Conservation (phyloP, 2,329 filamentous ascomycete genomes). For the Xylaria sp. region DNA sequence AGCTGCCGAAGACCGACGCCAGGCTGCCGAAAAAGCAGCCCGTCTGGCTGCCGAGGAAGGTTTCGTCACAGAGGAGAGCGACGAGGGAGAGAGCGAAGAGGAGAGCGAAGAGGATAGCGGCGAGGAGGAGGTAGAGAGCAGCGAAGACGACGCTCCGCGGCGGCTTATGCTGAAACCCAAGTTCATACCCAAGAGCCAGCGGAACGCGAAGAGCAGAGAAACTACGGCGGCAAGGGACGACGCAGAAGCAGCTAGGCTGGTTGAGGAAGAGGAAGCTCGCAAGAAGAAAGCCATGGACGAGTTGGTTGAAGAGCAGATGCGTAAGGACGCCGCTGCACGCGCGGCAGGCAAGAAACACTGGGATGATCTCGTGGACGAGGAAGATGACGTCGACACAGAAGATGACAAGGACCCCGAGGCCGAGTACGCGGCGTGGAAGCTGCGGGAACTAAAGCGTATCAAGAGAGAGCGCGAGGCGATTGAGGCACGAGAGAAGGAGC, state of each 20-base stretch:
- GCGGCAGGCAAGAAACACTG: constrained; percentile 84
- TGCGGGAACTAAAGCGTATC: constrained; percentile 89
- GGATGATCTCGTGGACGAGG: constrained; percentile 78
- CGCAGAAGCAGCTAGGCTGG: constrained; percentile 42
- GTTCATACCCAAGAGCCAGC: constrained; percentile 70
- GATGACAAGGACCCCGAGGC: constrained; percentile 88
- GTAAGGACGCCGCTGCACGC: constrained; percentile 80
- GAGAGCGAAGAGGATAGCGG: constrained; percentile 53
- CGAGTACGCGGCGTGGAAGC: constrained; percentile 91
- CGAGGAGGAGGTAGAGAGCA: constrained; percentile 58
- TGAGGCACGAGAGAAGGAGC: constrained; percentile 83
- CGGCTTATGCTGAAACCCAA: constrained; percentile 71
- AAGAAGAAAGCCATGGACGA: constrained; percentile 79
- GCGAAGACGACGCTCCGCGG: constrained; percentile 67
- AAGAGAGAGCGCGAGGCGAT: constrained; percentile 88
- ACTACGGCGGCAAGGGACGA: constrained; percentile 21
- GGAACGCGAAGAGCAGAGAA: constrained; percentile 49
- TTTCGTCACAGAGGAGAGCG: constrained; percentile 67
- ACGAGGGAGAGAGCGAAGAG: constrained; percentile 49
- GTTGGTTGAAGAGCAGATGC: constrained; percentile 88
- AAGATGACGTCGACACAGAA: constrained; percentile 85
- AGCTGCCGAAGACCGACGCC: constrained; percentile 58
- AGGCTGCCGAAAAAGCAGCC: constrained; percentile 63
- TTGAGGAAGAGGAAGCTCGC: constrained; percentile 59
- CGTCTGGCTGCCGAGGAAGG: constrained; percentile 67